These are phyloP conservation scores for Xylariaceae sp. DNA, from an alignment of 2,329 filamentous ascomycete species.

Conservation along the genomic window DNA sequence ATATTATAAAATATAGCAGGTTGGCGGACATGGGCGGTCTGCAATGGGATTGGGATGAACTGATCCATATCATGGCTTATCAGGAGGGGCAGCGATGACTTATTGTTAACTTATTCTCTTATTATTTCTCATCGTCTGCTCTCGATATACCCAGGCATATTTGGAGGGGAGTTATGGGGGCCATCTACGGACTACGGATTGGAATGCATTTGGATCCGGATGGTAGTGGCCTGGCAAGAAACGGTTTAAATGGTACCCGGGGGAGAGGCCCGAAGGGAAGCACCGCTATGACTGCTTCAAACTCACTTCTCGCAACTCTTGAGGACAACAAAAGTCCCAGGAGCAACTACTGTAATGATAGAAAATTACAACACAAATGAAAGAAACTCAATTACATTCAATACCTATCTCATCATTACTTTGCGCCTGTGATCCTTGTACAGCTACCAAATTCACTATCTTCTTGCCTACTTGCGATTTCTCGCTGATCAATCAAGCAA, in stretches of 20 bases:
- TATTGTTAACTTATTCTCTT: slow-evolving; percentile 19
- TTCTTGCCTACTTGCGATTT: not conserved
- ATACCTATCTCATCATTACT: no score
- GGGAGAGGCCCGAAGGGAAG: slow-evolving; percentile 27
- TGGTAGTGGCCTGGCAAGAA: slow-evolving; percentile 29
- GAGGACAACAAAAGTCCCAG: slow-evolving; percentile 29
- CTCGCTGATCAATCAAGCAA: no score
- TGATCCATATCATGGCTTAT: slow-evolving; percentile 40
- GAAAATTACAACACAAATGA: no score
- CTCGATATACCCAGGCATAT: slow-evolving; percentile 44
- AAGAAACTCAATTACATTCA: no score
- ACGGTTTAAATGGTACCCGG: no score
- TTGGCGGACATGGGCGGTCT: slow-evolving; percentile 31
- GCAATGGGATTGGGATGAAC: slow-evolving; percentile 34
- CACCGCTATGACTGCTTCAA: slow-evolving; percentile 42
- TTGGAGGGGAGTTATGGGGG: slow-evolving; percentile 25
- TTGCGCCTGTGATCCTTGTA: no score
- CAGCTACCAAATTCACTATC: not conserved
- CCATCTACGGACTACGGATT: slow-evolving; percentile 34
- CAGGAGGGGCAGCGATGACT: slow-evolving; percentile 40
- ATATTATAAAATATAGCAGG: slow-evolving; percentile 38
- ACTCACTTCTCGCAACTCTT: slow-evolving; percentile 36
- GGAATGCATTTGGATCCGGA: slow-evolving; percentile 15
- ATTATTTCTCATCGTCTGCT: slow-evolving; percentile 31
- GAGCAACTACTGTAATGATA: not conserved